These are phyloP conservation scores for Haplosporangium gracile DNA, from an alignment of 192 early-diverging fungal species.

Conservation along the genomic window DNA sequence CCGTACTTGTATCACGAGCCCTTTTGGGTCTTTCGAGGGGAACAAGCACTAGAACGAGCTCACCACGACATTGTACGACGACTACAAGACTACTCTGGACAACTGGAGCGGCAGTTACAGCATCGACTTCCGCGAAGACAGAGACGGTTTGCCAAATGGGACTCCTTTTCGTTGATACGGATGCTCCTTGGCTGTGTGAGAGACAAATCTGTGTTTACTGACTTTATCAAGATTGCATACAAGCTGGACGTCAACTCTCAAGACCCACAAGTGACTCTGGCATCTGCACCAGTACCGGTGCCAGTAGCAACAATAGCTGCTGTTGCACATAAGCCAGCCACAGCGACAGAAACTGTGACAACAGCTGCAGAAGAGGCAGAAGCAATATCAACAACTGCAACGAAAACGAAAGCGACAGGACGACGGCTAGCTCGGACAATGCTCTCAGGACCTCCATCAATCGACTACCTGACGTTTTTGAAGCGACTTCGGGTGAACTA, in stretches of 20 bases:
- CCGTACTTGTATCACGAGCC: conserved; percentile 1
- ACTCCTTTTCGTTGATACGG: background rate
- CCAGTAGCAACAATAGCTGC: background rate
- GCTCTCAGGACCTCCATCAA: background rate
- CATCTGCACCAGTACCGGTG: background rate
- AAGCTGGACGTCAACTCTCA: background rate
- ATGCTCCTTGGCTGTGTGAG: background rate
- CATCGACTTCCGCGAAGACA: background rate
- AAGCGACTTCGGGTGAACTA: background rate
- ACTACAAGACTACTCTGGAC: background rate
- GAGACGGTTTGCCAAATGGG: background rate
- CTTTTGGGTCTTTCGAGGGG: background rate
- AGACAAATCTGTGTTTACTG: background rate
- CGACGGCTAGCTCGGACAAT: background rate
- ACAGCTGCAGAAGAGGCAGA: background rate
- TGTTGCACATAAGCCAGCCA: background rate
- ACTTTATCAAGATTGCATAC: background rate
- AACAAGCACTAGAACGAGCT: background rate
- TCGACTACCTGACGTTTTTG: background rate
- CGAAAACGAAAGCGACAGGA: background rate
- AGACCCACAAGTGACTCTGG: background rate
- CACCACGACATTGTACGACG: background rate
- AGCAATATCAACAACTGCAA: background rate
- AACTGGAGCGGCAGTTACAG: background rate
- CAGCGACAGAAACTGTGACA: background rate